Percentiles rank a stretch among this genome's conserved stretches.
These are phyloP conservation scores for Penicillium paradoxum DNA, from an alignment of 495 filamentous ascomycete genomes.

Conservation along the genomic window DNA sequence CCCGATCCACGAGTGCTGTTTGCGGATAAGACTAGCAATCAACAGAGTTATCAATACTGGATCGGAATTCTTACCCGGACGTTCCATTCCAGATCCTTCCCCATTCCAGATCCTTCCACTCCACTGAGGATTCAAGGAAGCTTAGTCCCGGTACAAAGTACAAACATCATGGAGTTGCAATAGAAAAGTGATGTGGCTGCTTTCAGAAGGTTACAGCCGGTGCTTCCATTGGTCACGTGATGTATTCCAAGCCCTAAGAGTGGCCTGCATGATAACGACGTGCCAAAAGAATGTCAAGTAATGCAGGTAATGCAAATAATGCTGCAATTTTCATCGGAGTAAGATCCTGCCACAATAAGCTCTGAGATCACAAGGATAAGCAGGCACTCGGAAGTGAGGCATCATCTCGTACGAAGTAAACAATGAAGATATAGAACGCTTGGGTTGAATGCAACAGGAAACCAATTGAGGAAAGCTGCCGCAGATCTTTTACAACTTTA, in stretches of 20 bases:
- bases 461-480: not conserved
- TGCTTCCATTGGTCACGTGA: slow-evolving; percentile 18
- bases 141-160: not conserved
- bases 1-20: slow-evolving; percentile 13
- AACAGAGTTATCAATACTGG: not conserved
- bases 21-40: slow-evolving; percentile 14
- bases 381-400: too few species aligned
- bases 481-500: not conserved
- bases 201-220: slow-evolving; percentile 27
- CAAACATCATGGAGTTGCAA: slow-evolving; percentile 8
- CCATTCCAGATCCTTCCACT: not conserved
- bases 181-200: slow-evolving; percentile 8
- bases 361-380: too few species aligned
- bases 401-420: too few species aligned
- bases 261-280: not conserved
- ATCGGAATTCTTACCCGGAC: not conserved
- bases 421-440: not conserved
- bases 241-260: not conserved
- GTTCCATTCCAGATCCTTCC: not conserved
- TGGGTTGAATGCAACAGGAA: slow-evolving; percentile 7
- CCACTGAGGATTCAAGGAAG: too few species aligned
- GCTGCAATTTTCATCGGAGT: too few species aligned
- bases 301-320: too few species aligned
- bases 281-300: too few species aligned
- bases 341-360: too few species aligned